Conservation (phyloP, 1,284 basidiomycete genomes). For the Boletellus deceptivus region DNA sequence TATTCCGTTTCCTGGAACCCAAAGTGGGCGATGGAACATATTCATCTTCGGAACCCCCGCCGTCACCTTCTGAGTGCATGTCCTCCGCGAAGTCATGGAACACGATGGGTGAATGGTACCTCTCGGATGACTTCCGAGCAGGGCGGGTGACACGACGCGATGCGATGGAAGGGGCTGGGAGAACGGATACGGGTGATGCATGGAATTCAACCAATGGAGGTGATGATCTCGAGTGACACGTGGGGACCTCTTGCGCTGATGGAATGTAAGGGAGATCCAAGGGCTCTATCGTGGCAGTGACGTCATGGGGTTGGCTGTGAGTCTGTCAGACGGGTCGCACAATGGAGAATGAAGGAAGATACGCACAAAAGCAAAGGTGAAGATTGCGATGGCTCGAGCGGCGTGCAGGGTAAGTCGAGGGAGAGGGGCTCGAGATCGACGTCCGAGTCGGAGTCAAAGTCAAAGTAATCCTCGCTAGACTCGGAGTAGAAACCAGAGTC, state of each 20-base stretch:
- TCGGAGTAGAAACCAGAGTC: conserved; percentile 21
- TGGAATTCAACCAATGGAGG: conserved; percentile 1
- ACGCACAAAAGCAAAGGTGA: conserved; percentile 28
- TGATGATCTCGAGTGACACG: conserved; percentile 3
- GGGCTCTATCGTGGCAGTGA: not conserved
- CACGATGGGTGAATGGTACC: conserved; percentile 1
- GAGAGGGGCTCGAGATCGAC: conserved; percentile 22
- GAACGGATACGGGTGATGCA: not conserved
- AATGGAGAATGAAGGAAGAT: not conserved
- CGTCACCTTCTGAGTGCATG: conserved; percentile 28
- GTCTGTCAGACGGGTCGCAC: conserved; percentile 16
- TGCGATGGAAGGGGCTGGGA: conserved; percentile 1
- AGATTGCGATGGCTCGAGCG: conserved; percentile 9
- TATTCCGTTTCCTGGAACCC: conserved; percentile 25
- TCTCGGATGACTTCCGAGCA: conserved; percentile 6
- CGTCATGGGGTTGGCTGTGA: conserved; percentile 21
- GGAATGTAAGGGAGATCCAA: conserved; percentile 17
- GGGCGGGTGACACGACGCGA: conserved; percentile 15
- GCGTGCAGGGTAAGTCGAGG: conserved; percentile 14
- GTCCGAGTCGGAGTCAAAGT: conserved; percentile 31
- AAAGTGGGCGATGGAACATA: conserved; percentile 30
- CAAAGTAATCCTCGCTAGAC: conserved; percentile 23
- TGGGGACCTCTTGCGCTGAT: conserved; percentile 3
- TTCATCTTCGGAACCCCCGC: conserved; percentile 30
- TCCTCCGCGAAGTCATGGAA: conserved; percentile 19